phyloP scores from a whole-genome alignment of 2,329 filamentous ascomycete species.

The Sporothrix pseudoabietina region DNA sequence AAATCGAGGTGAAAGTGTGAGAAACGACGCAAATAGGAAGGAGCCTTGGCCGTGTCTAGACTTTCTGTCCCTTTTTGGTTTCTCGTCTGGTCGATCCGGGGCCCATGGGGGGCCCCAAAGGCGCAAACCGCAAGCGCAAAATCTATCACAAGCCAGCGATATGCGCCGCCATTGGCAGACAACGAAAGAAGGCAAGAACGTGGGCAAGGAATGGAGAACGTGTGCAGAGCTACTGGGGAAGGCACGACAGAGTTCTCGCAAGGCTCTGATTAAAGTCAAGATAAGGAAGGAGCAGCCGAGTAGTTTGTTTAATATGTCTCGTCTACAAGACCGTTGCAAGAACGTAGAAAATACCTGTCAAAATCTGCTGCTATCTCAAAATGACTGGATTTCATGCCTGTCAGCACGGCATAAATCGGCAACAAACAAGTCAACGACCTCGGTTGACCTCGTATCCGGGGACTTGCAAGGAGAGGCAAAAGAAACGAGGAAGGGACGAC shows the following conservation, averaged over 20 bases:
- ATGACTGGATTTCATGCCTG: neutral
- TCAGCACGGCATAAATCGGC: neutral
- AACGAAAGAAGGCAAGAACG: neutral
- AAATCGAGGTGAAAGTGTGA: neutral
- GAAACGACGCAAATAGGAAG: neutral
- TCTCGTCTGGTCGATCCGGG: neutral
- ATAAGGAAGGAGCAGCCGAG: neutral
- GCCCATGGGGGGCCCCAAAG: slow-evolving; percentile 6
- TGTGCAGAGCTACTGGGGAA: neutral
- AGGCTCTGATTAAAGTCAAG: neutral
- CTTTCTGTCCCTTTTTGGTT: neutral
- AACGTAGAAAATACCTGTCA: neutral
- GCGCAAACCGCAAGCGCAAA: slow-evolving; percentile 6
- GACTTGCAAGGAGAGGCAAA: neutral
- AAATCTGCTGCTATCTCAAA: neutral
- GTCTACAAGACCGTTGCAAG: neutral
- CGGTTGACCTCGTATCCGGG: neutral
- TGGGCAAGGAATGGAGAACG: slow-evolving; percentile 1
- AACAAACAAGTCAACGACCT: neutral
- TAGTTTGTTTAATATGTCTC: neutral
- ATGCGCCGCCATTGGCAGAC: slow-evolving; percentile 15
- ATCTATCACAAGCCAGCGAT: slow-evolving; percentile 17
- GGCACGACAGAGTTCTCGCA: neutral
- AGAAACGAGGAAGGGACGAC: neutral
- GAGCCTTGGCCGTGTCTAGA: neutral